Evolutionary conservation across 495 filamentous ascomycete genomes (phyloP), one percentile per base, ranked within the genome.

Genomic region (Collariella sp.): DNA sequence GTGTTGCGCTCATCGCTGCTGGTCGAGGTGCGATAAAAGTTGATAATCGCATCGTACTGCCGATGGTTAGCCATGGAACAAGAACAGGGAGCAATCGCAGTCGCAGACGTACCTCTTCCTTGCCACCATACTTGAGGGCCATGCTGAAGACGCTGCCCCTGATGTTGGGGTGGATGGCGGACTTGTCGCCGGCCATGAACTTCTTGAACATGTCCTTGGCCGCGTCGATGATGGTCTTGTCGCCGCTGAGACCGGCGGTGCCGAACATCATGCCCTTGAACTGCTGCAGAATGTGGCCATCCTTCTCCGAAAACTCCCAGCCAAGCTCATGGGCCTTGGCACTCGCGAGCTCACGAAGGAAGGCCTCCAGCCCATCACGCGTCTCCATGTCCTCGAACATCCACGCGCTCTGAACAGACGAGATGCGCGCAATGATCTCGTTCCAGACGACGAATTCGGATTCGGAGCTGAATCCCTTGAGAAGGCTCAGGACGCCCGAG

Each of bases 1-100:
- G 89, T 93, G 64, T 94, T 95, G 70, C 91, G 88, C 76, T 97
- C 91, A 64, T 96, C 91, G 45, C 84, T 86, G 67, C 87, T 95
- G 46, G 77, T 81, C n/a, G 88, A 89, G n/a, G 79, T 81, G 56
- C 80, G 84, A 76, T 89, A 95, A 53, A 87, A 88, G 67, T 91
- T 76, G 41, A 93, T 70, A 33, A 98, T 75, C 23, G 79, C 77
- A 50, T 97, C 81, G 72, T 87, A 89, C 84, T 86, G 2, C 3
- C 10, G 33, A 36, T n/a, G 9, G 53, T 54, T 18, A 65, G 53
- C 33, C 42, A 45, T 0, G 41, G 41, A 33, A 38, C 40, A 46
- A 50, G 53, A 19, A 23, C 20, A 1, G 11, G 45, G 33, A 54
- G 44, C 46, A 31, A 15, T 34, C 49, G 52, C 34, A 46, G 40